A percentile compares a stretch with the other conserved stretches of the same genome.
phyloP scores from a whole-genome alignment of 169 alveolate genomes.

The Plasmodium adleri region DNA sequence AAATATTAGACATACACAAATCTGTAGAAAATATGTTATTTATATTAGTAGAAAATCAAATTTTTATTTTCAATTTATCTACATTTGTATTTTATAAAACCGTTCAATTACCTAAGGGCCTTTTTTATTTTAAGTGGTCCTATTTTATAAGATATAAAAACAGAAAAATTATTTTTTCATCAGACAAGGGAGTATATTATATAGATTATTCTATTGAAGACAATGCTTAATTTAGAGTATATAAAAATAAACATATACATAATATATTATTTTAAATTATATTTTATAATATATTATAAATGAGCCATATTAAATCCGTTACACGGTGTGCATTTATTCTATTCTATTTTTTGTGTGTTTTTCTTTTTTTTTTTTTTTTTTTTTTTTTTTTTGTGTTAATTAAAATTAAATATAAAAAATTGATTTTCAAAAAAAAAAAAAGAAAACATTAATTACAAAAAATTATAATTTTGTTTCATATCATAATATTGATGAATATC shows the following conservation, averaged over 20 bases:
- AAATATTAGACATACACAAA: constrained; percentile 66
- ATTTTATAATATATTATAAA: no score
- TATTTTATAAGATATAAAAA: constrained; percentile 70
- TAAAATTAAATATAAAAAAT: background rate
- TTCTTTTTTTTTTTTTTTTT: constrained; percentile 7
- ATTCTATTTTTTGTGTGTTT: background rate
- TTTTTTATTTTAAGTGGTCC: constrained; percentile 76
- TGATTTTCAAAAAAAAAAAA: background rate
- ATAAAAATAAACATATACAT: no score
- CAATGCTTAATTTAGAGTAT: constrained; percentile 4
- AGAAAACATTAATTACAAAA: constrained; percentile 7
- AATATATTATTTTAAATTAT: no score
- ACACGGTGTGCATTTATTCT: constrained; percentile 1
- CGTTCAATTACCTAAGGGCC: constrained; percentile 51
- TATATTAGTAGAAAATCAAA: constrained; percentile 75
- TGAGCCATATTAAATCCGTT: no score
- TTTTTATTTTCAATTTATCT: constrained; percentile 66
- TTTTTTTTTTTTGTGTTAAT: constrained; percentile 10
- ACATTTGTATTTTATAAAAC: constrained; percentile 63
- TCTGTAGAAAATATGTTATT: constrained; percentile 73
- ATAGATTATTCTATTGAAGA: constrained; percentile 71
- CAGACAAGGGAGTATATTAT: constrained; percentile 62
- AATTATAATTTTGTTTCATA: constrained; percentile 27
- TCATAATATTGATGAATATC: constrained; percentile 61
- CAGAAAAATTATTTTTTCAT: constrained; percentile 67